Evolutionary conservation across 805 yeast species (phyloP).

Genomic region (Starmerella stigmatis): DNA sequence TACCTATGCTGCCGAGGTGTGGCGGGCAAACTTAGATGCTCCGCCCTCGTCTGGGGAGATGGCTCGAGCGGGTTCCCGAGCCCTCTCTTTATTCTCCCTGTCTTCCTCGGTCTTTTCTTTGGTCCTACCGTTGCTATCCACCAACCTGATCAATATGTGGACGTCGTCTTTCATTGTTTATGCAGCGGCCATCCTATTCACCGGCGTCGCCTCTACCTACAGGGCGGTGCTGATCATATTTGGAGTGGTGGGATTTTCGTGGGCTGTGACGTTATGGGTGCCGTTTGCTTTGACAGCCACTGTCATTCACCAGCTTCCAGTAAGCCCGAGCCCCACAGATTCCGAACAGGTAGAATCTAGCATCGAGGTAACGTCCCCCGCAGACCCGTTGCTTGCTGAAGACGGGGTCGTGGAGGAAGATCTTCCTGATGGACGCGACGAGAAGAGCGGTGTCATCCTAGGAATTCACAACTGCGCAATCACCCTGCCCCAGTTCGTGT

Average conservation of each 20-base stretch:
- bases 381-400: neutral
- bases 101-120: constrained; percentile 26
- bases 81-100: constrained; percentile 30
- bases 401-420: neutral
- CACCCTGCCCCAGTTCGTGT: constrained; percentile 34
- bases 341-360: constrained; percentile 1
- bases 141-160: constrained; percentile 35
- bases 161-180: constrained; percentile 41
- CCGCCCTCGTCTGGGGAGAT: constrained; percentile 19
- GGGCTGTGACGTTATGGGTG: constrained; percentile 61
- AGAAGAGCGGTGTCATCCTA: constrained; percentile 32
- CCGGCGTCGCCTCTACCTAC: constrained; percentile 38
- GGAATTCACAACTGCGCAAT: constrained; percentile 35
- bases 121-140: constrained; percentile 15
- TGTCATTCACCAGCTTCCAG: constrained; percentile 28
- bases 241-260: constrained; percentile 46
- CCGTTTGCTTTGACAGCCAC: constrained; percentile 54
- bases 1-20: constrained; percentile 53
- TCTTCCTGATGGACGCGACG: constrained; percentile 13
- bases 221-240: constrained; percentile 40
- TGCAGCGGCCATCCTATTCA: constrained; percentile 38
- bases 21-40: constrained; percentile 32
- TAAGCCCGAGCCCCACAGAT: constrained; percentile 8
- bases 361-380: neutral
- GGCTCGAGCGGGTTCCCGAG: constrained; percentile 30